These are phyloP conservation scores for Abrus precatorius DNA, from an alignment of 306 rosid genomes.

Conservation along the genomic window DNA sequence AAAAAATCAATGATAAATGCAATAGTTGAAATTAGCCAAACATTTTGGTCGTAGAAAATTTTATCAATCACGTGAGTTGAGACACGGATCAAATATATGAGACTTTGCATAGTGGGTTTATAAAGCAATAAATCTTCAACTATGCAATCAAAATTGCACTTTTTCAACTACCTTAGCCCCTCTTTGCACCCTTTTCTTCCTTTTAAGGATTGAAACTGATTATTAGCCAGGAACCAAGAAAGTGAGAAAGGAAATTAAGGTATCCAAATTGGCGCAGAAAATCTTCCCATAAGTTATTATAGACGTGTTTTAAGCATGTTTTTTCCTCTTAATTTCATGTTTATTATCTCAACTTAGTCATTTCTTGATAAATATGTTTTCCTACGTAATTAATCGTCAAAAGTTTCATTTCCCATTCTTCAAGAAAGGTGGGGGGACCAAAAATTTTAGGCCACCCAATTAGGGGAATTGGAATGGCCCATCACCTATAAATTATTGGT, in stretches of 20 bases:
- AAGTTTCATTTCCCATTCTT: constrained; percentile 26
- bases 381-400: not conserved
- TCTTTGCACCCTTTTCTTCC: constrained; percentile 9
- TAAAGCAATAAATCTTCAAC: constrained; percentile 29
- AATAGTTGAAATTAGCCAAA: constrained; percentile 29
- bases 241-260: not conserved
- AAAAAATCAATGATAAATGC: not conserved
- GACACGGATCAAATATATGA: constrained; percentile 10
- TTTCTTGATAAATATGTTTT: constrained; percentile 17
- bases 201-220: constrained; percentile 10
- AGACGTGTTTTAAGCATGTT: not conserved
- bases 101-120: constrained; percentile 10
- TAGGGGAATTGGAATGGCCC: constrained; percentile 46
- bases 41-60: not conserved
- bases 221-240: not conserved
- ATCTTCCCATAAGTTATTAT: not conserved
- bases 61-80: constrained; percentile 10
- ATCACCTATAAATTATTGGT: constrained; percentile 30
- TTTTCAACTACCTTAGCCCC: constrained; percentile 28
- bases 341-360: constrained; percentile 24
- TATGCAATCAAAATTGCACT: constrained; percentile 24
- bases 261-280: constrained; percentile 1
- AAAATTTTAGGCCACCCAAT: constrained; percentile 50
- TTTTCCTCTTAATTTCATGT: not conserved
- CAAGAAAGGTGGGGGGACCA: constrained; percentile 52